Percentiles rank a stretch among this genome's conserved stretches.
Evolutionary conservation across 2,329 filamentous ascomycete species (phyloP).

Genomic region (Septoria linicola): DNA sequence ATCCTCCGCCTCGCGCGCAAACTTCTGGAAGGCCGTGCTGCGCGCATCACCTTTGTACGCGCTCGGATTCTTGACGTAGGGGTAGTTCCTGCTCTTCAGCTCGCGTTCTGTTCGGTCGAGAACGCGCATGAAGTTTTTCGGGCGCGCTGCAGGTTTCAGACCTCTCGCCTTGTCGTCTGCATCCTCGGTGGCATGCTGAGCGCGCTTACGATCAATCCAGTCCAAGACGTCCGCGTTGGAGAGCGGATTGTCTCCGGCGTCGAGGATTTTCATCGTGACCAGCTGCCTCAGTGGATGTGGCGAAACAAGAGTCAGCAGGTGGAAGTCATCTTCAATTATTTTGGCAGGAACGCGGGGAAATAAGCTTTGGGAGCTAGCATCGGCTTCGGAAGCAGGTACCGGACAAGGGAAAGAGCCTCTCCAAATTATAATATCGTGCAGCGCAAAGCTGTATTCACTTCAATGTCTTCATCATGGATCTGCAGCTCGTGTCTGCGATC

Average conservation of each 20-base stretch:
- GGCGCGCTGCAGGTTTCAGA: slow-evolving; percentile 27
- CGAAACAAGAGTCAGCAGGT: no score
- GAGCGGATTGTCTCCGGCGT: slow-evolving; percentile 38
- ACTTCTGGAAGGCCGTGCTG: slow-evolving; percentile 26
- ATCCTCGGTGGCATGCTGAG: slow-evolving; percentile 36
- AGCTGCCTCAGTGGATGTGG: not conserved
- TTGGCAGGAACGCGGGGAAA: no score
- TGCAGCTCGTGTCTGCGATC: slow-evolving; percentile 3
- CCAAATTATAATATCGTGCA: not conserved
- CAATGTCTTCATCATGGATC: slow-evolving; percentile 13
- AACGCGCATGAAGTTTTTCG: slow-evolving; percentile 35
- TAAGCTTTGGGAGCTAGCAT: no score
- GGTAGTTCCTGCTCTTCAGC: slow-evolving; percentile 32
- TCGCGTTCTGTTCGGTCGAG: slow-evolving; percentile 36
- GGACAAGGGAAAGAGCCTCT: no score
- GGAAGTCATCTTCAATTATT: no score
- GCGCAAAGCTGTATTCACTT: not conserved
- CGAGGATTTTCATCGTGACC: slow-evolving; percentile 36
- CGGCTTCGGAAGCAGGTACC: no score
- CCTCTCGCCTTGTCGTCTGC: slow-evolving; percentile 29
- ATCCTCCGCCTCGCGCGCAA: slow-evolving; percentile 29
- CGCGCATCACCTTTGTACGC: slow-evolving; percentile 31
- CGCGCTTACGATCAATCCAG: slow-evolving; percentile 35
- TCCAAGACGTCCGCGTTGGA: slow-evolving; percentile 40
- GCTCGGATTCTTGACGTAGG: slow-evolving; percentile 32